These are phyloP conservation scores for Citrus maxima DNA, from an alignment of 345 rosid genomes.

Conservation along the genomic window DNA sequence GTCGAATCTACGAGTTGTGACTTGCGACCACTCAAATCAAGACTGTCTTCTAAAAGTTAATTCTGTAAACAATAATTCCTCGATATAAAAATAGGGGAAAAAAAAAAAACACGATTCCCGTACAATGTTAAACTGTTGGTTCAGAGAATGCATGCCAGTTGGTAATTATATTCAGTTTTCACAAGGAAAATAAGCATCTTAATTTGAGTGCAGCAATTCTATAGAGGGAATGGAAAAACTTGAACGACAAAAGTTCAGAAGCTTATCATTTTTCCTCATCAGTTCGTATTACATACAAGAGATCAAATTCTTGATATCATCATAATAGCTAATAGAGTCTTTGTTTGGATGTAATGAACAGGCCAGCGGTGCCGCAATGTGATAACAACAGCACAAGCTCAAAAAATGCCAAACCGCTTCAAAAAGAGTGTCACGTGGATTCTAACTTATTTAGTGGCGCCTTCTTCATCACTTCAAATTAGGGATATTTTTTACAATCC, in stretches of 20 bases:
- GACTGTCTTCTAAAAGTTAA: not conserved
- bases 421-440: conserved; percentile 21
- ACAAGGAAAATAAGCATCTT: not conserved
- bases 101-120: not conserved
- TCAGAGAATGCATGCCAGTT: conserved; percentile 2
- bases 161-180: not conserved
- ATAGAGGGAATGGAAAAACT: too few relatives aligned
- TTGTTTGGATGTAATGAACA: not conserved
- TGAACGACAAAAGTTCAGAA: not conserved
- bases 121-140: not conserved
- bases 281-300: not conserved
- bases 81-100: not conserved
- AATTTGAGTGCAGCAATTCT: not conserved
- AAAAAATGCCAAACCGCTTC: conserved; percentile 18
- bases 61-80: not conserved
- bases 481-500: not conserved
- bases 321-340: too few relatives aligned
- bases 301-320: not conserved
- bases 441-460: conserved; percentile 13
- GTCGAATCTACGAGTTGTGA: not conserved
- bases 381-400: conserved; percentile 21
- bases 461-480: conserved; percentile 16
- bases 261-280: conserved; percentile 3
- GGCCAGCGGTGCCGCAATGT: conserved; percentile 10
- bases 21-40: not conserved